Base-by-base conservation (phyloP, 164 flowering plant genomes). In the Vitis amurensis region DNA sequence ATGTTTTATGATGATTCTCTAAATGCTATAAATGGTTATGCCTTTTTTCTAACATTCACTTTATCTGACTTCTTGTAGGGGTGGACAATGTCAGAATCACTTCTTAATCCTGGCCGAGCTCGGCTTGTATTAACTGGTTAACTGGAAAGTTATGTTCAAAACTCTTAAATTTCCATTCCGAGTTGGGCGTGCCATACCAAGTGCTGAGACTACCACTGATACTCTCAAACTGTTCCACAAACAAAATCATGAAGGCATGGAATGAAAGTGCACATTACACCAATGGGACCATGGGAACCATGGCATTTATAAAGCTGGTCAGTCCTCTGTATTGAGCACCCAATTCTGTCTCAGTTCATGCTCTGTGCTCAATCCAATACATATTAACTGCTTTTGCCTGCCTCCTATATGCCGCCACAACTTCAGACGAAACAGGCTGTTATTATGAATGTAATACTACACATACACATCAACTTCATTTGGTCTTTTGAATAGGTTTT, bases 61-160 rank as follows among this genome's bases (percentile, higher is more conserved):
- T 14, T 58, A 31, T 61, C 10, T 72, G 13, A 59, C 11, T 70
- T 70, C 29, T 51, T 76, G 77, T 79, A 96, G 99, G 99, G 99
- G 3, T 96, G 99, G 99, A 75, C 77, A 68, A 93, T 96, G 97
- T 90, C 97, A 55, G 97, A 96, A 27, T 91, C 99, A 61, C 87
- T 84, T 73, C 95, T 96, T 31, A 96, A 96, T 75, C 99, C 99
- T 29, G 99, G 99, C 57, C 82, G 91, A 76, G 92, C 98, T 67
- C 88, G 99, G 58, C 62, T 37, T 91, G 10, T 86, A 73, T 78
- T 75, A 52, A 66, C 16, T 51, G 68, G 56, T 50, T 14, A 56
- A 29, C 17, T 55, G 27, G 53, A 19, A 16, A 9, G 52, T 3
- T 31, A 31, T 27, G 29, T 12, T n/a, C 17, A 2, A 29, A 31